Evolutionary conservation across 441 rosid genomes (phyloP), one percentile per base, ranked within the genome.

Genomic region (Pelargonium citronellum): DNA sequence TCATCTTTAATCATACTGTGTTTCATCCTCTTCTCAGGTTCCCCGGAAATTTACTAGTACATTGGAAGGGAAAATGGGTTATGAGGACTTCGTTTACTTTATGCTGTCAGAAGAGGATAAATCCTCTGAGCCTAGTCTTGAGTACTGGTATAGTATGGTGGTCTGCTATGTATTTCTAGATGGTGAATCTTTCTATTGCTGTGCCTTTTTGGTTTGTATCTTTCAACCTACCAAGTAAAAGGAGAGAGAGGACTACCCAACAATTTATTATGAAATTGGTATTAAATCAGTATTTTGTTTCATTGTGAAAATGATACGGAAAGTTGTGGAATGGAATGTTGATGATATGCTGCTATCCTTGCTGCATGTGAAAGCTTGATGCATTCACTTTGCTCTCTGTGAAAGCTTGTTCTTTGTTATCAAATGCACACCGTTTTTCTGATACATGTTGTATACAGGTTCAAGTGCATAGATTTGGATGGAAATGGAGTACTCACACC

Each of bases 51-150:
- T 95, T 83, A 92, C 92, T 10, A 87, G 97, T 78, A 87, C 79
- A 79, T 83, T 83, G 66, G 95, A 92, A 80, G 99, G 95, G 74
- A 95, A 95, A 80, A 95, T 95, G 97, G 92, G 98, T 55, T 95
- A 95, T 84, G 98, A 95, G 84, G 99, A 95, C 79, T 95, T 95
- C 76, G 98, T 92, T 51, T 89, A 91, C 85, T 95, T 95, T 79
- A 95, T 95, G 76, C 84, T 92, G 64, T 85, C 99, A 0, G 99
- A 95, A 84, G 99, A 95, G 84, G 99, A 95, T 72, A 95, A 95
- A 81, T 87, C 98, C 76, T 88, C 99, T 19, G 95, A 83, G 74
- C 97, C 97, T 65, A 89, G 98, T 82, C 97, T 95, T 53, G 99
- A 95, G 79, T 95, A 89, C 82, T 95, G 99, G 99, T 87, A 75